A percentile compares a stretch with the other conserved stretches of the same genome.
Evolutionary conservation across 257 asterid species (phyloP).

Genomic region (Salvia rosmarinus): DNA sequence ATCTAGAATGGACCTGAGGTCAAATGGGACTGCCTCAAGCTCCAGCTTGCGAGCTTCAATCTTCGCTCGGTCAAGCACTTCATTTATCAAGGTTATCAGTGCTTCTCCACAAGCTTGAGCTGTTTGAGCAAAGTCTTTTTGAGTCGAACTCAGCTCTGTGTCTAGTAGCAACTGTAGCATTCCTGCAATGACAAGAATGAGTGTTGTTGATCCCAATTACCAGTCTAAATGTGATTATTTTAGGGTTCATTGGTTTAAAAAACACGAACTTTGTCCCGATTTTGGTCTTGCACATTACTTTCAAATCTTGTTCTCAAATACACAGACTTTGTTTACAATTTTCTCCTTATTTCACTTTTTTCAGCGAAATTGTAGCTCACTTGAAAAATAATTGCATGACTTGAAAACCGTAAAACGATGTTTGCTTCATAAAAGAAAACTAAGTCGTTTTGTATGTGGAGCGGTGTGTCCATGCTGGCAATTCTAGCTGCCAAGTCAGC

Average conservation of each 20-base stretch:
- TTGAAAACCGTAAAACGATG: too few species aligned
- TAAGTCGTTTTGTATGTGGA: too few species aligned
- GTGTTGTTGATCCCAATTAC: not conserved
- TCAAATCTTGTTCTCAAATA: too few species aligned
- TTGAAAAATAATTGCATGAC: too few species aligned
- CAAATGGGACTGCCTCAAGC: conserved; percentile 85
- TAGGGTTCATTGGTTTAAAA: not conserved
- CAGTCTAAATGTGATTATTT: not conserved
- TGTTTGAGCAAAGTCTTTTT: conserved; percentile 88
- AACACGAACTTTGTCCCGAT: too few species aligned
- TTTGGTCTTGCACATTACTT: too few species aligned
- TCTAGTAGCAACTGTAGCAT: conserved; percentile 83
- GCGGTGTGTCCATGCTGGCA: too few species aligned
- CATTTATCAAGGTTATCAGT: conserved; percentile 82
- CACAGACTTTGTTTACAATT: too few species aligned
- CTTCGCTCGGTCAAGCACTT: conserved; percentile 91
- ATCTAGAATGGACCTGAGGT: conserved; percentile 71
- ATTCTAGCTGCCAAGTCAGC: too few species aligned
- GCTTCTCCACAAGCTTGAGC: conserved; percentile 95
- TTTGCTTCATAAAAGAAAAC: too few species aligned
- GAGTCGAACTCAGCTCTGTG: conserved; percentile 80
- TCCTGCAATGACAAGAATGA: conserved; percentile 50
- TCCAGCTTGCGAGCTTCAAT: conserved; percentile 87
- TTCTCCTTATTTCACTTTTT: too few species aligned
- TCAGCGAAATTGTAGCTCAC: too few species aligned